These are phyloP conservation scores for Syncephalastrum contaminatum DNA, from an alignment of 371 early-diverging fungal genomes.

Conservation along the genomic window DNA sequence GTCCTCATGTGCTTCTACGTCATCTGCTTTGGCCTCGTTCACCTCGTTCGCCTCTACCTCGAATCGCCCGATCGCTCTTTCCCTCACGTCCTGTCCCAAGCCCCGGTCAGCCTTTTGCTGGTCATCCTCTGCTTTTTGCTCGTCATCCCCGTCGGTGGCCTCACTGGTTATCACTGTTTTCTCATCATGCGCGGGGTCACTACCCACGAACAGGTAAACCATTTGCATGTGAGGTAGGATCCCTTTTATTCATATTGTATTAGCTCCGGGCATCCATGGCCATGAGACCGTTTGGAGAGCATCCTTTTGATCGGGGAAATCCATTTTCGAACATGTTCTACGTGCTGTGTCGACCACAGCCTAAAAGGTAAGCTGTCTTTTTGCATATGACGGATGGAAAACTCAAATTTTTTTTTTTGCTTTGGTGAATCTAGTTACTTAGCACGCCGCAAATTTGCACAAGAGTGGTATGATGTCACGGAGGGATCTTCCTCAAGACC, in stretches of 20 bases:
- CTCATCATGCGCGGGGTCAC: constrained; percentile 72
- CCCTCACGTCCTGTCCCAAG: constrained; percentile 21
- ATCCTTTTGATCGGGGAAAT: constrained; percentile 52
- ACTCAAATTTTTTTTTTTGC: background rate
- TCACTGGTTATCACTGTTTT: constrained; percentile 77
- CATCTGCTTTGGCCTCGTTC: constrained; percentile 51
- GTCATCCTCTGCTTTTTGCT: constrained; percentile 62
- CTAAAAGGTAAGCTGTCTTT: constrained; percentile 44
- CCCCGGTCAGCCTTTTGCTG: constrained; percentile 62
- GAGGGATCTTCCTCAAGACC: background rate
- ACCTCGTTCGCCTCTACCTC: constrained; percentile 53
- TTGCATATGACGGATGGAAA: background rate
- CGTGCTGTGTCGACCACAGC: constrained; percentile 58
- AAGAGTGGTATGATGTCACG: constrained; percentile 17
- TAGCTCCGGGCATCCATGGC: constrained; percentile 52
- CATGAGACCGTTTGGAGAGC: constrained; percentile 40
- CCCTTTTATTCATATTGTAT: constrained; percentile 5
- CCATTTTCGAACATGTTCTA: constrained; percentile 51
- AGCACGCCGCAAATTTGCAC: constrained; percentile 33
- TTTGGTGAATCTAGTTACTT: constrained; percentile 25
- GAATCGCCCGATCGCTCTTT: constrained; percentile 14
- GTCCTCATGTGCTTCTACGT: constrained; percentile 60
- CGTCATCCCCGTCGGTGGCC: constrained; percentile 62
- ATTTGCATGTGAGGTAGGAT: background rate
- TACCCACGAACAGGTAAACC: constrained; percentile 82